These are phyloP conservation scores for Umbellularia californica DNA, from an alignment of 164 flowering plant species.

Conservation along the genomic window DNA sequence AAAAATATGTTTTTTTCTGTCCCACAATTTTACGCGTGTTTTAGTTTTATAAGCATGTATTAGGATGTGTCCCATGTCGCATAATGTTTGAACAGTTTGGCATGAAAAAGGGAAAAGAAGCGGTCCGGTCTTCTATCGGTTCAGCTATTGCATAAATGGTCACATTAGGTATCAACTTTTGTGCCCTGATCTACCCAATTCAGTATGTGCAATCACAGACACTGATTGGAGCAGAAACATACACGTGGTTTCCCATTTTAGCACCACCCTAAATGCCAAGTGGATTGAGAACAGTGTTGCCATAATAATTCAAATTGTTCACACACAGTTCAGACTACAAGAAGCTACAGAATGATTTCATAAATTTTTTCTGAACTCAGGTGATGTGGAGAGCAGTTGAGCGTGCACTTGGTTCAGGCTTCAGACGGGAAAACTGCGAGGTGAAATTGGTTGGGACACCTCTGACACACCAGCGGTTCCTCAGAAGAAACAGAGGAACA, in stretches of 20 bases:
- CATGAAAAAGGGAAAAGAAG: no score
- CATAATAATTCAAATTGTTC: not conserved
- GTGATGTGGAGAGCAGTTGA: constrained; percentile 96
- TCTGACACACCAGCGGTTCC: constrained; percentile 80
- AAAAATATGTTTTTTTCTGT: no score
- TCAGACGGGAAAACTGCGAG: constrained; percentile 78
- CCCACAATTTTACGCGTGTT: no score
- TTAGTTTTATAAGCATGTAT: no score
- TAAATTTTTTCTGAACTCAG: constrained; percentile 22
- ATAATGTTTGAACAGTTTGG: no score
- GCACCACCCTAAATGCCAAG: not conserved
- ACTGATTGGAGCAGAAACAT: no score
- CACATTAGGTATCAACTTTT: no score
- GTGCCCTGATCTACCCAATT: no score
- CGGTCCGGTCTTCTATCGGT: no score
- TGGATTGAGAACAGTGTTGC: not conserved
- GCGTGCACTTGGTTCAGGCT: constrained; percentile 80
- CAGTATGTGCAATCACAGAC: no score
- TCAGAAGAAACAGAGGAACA: constrained; percentile 84
- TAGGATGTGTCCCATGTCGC: no score
- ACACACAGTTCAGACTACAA: not conserved
- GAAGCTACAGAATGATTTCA: not conserved
- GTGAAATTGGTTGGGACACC: constrained; percentile 92
- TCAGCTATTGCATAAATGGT: no score
- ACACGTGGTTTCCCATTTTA: not conserved